Evolutionary conservation across 2,329 filamentous ascomycete genomes (phyloP), one percentile per base, ranked within the genome.

Genomic region (Acephala macrosclerotiorum): DNA sequence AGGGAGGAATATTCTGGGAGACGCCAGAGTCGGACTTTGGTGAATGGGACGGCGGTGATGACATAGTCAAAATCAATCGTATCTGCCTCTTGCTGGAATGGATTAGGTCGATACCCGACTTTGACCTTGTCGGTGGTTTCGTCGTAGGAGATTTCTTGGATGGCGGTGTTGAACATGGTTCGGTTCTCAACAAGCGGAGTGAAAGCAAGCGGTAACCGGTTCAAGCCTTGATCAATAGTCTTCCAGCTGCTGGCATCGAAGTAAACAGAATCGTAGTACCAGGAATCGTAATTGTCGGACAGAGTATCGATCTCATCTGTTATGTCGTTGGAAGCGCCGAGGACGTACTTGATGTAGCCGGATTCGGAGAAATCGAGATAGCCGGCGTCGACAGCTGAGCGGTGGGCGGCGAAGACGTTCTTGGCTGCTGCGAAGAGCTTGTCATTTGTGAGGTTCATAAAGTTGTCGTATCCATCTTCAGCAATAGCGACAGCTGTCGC

Each of bases 271-370:
- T 73, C 71, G 51, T 71, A 73, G 20, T 71, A 66, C 70, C 70
- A 73, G 38, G 55, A 60, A 29, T 65, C 61, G 22, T 60, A 61
- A 16, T 59, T 45, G 22, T 60, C 63, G 9, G 60, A 60, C 5
- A 64, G 20, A 53, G 49, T 51, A 40, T 66, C 55, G 40, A 70
- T 60, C 45, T 64, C 35, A 25, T 67, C 64, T 0, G 62, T 69
- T 82, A 87, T 64, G 90, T 77, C 2, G 88, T 88, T 47, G 85
- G 89, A 66, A 87, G 84, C 69, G 83, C 84, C 57, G 90, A 84
- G 77, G 90, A 91, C 69, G 80, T 79, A 91, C 90, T 59, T 91
- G 81, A 75, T 91, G 90, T 75, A 92, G 90, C 73, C 87, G 89
- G 58, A 88, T 90, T 72, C 89, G 80, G 85, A 91, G 89, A 79